Conservation (phyloP, 305 asterid species). For the Solanum hybrid region DNA sequence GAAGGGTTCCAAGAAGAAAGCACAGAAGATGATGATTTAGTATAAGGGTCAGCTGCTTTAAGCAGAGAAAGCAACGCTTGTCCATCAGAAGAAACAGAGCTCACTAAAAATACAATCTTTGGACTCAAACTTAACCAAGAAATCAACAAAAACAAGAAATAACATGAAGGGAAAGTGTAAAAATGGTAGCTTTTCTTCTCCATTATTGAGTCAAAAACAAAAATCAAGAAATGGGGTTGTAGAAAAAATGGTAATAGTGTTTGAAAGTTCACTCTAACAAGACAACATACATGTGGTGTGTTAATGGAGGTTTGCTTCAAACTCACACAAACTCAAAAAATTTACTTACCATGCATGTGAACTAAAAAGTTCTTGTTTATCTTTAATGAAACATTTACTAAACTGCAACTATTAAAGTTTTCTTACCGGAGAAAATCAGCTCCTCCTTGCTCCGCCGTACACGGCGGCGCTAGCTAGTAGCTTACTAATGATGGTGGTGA, state of each 20-base stretch:
- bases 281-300: slow-evolving; percentile 40
- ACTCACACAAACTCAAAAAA: slow-evolving; percentile 21
- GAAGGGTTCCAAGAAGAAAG: slow-evolving; percentile 81
- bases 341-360: slow-evolving; percentile 42
- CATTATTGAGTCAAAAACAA: slow-evolving; percentile 22
- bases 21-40: slow-evolving; percentile 47
- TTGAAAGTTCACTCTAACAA: slow-evolving; percentile 19
- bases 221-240: slow-evolving; percentile 12
- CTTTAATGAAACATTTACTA: neutral
- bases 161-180: slow-evolving; percentile 4
- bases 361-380: slow-evolving; percentile 8
- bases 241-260: neutral
- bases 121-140: slow-evolving; percentile 1
- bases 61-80: slow-evolving; percentile 72
- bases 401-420: neutral
- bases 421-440: slow-evolving; percentile 17
- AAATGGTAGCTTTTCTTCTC: slow-evolving; percentile 12
- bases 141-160: slow-evolving; percentile 17
- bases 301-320: slow-evolving; percentile 24
- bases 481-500: neutral
- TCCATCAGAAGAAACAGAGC: slow-evolving; percentile 69
- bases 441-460: slow-evolving; percentile 24
- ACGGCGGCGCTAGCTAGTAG: slow-evolving; percentile 15
- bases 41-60: slow-evolving; percentile 41
- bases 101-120: slow-evolving; percentile 10